Evolutionary conservation across 2,329 filamentous ascomycete genomes (phyloP).

Genomic region (Cladosporium sphaerospermum): DNA sequence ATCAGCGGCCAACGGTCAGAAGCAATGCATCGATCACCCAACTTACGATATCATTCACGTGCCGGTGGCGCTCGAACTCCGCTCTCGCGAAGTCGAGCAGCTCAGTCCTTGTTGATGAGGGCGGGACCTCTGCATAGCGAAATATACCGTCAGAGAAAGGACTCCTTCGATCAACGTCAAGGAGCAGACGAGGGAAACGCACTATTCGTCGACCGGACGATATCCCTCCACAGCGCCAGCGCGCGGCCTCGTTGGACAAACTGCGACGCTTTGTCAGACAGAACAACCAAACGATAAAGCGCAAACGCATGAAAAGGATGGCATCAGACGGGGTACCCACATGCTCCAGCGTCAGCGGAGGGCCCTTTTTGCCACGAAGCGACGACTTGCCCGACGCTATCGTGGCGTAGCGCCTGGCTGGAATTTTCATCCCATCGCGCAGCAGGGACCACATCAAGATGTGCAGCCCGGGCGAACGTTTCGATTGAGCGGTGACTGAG

Average conservation of each 20-base stretch:
- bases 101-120: slow-evolving; percentile 34
- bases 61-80: slow-evolving; percentile 43
- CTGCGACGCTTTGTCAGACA: slow-evolving; percentile 21
- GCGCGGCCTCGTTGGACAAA: slow-evolving; percentile 46
- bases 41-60: slow-evolving; percentile 42
- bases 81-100: slow-evolving; percentile 43
- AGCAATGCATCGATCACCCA: background rate
- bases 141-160: background rate
- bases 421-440: slow-evolving; percentile 14
- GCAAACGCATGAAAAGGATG: too few species aligned
- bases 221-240: slow-evolving; percentile 43
- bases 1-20: slow-evolving; percentile 12
- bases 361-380: slow-evolving; percentile 27
- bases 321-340: slow-evolving; percentile 17
- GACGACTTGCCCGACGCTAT: slow-evolving; percentile 25
- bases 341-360: slow-evolving; percentile 32
- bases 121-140: slow-evolving; percentile 29
- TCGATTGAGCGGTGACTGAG: background rate
- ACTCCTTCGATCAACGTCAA: background rate
- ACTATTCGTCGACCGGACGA: slow-evolving; percentile 38
- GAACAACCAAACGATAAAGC: too few species aligned
- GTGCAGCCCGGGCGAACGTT: too few species aligned
- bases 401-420: slow-evolving; percentile 23
- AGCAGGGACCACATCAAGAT: slow-evolving; percentile 5
- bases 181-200: slow-evolving; percentile 7